phyloP scores from a whole-genome alignment of 192 early-diverging fungal species.

The Gamsiella multidivaricata region DNA sequence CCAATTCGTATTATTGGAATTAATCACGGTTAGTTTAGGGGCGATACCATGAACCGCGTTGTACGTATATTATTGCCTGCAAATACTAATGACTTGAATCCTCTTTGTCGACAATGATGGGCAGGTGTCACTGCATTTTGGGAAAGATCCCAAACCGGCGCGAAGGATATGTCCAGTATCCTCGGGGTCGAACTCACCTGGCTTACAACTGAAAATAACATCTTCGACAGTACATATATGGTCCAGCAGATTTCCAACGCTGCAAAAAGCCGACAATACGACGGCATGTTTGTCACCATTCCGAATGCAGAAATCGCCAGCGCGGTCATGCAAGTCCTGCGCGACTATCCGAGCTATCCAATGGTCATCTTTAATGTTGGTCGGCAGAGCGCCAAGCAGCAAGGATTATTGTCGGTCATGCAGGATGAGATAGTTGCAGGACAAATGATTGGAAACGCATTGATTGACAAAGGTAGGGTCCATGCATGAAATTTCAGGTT shows the following conservation, averaged over 20 bases:
- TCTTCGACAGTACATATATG: slow-evolving; percentile 14
- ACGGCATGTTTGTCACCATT: slow-evolving; percentile 38
- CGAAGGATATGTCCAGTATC: slow-evolving; percentile 23
- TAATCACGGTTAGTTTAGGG: slow-evolving; percentile 15
- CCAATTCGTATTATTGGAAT: slow-evolving; percentile 24
- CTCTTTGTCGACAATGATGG: too few relatives aligned
- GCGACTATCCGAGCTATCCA: slow-evolving; percentile 18
- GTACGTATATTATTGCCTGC: too few relatives aligned
- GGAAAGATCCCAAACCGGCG: slow-evolving; percentile 5
- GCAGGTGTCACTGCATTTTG: slow-evolving; percentile 22
- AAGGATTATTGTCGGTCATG: slow-evolving; percentile 25
- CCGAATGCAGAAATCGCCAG: slow-evolving; percentile 34
- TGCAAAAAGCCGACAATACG: background rate
- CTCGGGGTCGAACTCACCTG: slow-evolving; percentile 15
- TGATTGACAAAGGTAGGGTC: slow-evolving; percentile 27
- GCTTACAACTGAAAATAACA: slow-evolving; percentile 2
- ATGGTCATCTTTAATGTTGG: slow-evolving; percentile 44
- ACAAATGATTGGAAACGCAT: slow-evolving; percentile 32
- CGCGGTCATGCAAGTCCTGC: slow-evolving; percentile 18
- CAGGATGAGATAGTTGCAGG: slow-evolving; percentile 37
- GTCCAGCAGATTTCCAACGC: slow-evolving; percentile 10
- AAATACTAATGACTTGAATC: too few relatives aligned
- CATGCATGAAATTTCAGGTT: background rate
- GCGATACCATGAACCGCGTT: too few relatives aligned
- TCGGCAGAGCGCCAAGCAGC: slow-evolving; percentile 24